phyloP scores from a whole-genome alignment of 208 protist species.

The Leishmania gerbilli region DNA sequence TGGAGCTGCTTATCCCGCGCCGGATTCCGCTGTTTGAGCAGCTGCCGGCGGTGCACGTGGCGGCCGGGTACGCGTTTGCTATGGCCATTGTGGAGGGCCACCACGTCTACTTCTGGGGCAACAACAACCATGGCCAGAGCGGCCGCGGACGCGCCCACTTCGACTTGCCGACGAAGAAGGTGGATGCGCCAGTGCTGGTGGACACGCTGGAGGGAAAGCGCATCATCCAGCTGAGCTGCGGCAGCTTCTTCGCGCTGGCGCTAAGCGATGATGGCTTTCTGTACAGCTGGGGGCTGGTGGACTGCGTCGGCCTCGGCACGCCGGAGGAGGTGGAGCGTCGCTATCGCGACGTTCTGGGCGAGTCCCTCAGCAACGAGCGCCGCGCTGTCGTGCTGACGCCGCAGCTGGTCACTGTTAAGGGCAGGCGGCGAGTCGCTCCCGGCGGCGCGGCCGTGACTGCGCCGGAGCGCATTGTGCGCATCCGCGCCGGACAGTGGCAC shows the following conservation, averaged over 20 bases:
- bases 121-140: conserved; percentile 92
- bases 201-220: conserved; percentile 61
- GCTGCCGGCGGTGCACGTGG: conserved; percentile 50
- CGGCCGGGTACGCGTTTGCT: conserved; percentile 84
- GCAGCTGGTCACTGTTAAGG: conserved; percentile 61
- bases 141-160: conserved; percentile 72
- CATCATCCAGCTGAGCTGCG: conserved; percentile 82
- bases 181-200: conserved; percentile 71
- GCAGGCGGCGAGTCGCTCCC: background rate
- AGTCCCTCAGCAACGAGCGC: conserved; percentile 81
- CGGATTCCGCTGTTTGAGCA: conserved; percentile 75
- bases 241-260: conserved; percentile 85
- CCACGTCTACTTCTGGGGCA: conserved; percentile 90
- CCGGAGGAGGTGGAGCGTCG: conserved; percentile 56
- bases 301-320: conserved; percentile 78
- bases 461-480: conserved; percentile 44
- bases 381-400: conserved; percentile 78
- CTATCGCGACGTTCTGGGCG: conserved; percentile 43
- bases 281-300: conserved; percentile 87
- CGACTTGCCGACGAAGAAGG: conserved; percentile 54
- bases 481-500: conserved; percentile 91
- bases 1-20: conserved; percentile 61
- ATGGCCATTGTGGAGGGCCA: conserved; percentile 74
- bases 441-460: background rate
- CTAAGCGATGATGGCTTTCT: conserved; percentile 63